phyloP scores from a whole-genome alignment of 495 filamentous ascomycete genomes.

The Evernia prunastri region DNA sequence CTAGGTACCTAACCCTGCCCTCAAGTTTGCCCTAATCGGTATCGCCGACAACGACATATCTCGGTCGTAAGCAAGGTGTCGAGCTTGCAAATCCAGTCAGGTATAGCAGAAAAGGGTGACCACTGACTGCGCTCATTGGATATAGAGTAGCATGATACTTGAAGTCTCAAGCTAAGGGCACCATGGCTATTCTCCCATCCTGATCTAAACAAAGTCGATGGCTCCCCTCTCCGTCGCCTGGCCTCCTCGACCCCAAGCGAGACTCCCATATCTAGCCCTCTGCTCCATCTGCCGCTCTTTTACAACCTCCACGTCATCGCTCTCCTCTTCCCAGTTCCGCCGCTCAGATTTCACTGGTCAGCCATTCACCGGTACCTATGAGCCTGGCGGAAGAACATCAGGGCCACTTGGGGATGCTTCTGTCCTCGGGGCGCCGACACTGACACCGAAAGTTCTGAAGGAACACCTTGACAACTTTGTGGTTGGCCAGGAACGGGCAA shows the following conservation, averaged over 20 bases:
- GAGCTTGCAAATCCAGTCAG: too few relatives aligned
- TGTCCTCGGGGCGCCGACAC: conserved; percentile 56
- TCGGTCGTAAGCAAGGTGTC: neutral
- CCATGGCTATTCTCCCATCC: neutral
- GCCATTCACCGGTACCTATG: conserved; percentile 70
- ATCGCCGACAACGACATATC: neutral
- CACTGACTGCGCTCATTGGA: neutral
- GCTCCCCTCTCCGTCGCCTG: conserved; percentile 14
- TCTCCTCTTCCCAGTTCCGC: conserved; percentile 47
- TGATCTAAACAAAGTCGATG: conserved; percentile 15
- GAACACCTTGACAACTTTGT: conserved; percentile 92
- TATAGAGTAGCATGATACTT: neutral
- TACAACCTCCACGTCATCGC: conserved; percentile 29
- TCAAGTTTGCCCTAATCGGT: neutral
- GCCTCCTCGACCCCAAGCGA: conserved; percentile 29
- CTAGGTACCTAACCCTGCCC: too few relatives aligned
- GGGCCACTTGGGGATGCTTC: conserved; percentile 53
- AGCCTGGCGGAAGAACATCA: conserved; percentile 55
- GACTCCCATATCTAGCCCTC: conserved; percentile 37
- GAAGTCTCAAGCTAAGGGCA: neutral
- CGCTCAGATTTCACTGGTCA: conserved; percentile 59
- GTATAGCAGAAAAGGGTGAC: neutral
- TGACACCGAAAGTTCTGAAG: conserved; percentile 81
- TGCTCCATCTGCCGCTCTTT: conserved; percentile 30
- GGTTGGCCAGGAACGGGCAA: conserved; percentile 92